Percentiles rank a stretch among this genome's conserved stretches.
Conservation (phyloP, 345 rosid species). For the Moringa oleifera region DNA sequence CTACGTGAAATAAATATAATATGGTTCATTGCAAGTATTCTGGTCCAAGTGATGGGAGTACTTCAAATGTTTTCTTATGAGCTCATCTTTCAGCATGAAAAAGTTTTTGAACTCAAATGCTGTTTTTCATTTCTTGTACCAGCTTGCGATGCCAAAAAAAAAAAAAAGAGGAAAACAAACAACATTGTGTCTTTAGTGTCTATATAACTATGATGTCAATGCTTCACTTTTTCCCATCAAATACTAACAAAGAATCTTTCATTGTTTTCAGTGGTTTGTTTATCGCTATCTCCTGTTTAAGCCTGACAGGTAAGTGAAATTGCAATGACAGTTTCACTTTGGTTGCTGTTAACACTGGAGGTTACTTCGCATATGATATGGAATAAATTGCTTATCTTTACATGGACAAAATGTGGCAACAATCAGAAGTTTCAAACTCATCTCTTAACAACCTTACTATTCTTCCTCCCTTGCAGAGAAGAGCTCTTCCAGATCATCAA, state of each 20-base stretch:
- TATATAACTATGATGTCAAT: neutral
- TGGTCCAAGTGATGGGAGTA: neutral
- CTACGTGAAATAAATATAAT: conserved; percentile 1
- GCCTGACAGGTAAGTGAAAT: conserved; percentile 63
- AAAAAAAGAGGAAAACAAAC: too few species aligned
- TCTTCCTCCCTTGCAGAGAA: conserved; percentile 38
- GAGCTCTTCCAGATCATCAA: conserved; percentile 62
- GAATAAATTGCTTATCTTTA: neutral
- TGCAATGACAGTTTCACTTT: neutral
- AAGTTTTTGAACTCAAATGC: neutral
- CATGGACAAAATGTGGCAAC: neutral
- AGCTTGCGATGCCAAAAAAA: neutral
- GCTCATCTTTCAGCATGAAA: neutral
- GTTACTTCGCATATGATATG: neutral
- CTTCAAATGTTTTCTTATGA: neutral
- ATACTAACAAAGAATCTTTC: conserved; percentile 17
- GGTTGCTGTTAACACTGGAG: conserved; percentile 2
- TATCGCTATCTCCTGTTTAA: conserved; percentile 91
- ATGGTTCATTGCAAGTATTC: neutral
- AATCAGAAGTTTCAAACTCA: neutral
- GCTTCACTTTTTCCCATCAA: neutral
- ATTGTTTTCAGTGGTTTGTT: conserved; percentile 67
- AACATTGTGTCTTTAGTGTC: neutral
- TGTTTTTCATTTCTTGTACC: neutral
- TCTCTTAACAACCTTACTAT: neutral